Percentiles rank a stretch among this genome's conserved stretches.
phyloP scores from a whole-genome alignment of 805 yeast species.

The Candida broadrunensis region DNA sequence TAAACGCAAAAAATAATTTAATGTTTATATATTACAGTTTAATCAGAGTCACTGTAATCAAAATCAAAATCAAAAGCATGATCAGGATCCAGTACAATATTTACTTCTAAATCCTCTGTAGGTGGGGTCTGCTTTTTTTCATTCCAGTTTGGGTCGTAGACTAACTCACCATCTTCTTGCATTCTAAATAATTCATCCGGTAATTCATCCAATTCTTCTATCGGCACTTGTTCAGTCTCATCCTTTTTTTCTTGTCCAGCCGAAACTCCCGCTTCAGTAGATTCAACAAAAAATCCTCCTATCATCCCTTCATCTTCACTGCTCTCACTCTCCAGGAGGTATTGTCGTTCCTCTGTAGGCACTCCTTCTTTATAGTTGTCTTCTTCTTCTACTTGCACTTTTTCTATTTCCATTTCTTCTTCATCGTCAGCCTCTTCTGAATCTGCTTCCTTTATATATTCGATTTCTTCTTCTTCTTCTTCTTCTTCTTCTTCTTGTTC shows the following conservation, averaged over 20 bases:
- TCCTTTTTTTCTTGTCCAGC: constrained; percentile 1
- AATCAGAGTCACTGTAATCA: not conserved
- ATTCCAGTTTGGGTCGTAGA: constrained; percentile 18
- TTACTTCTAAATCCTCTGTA: no score
- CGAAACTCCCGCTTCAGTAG: not conserved
- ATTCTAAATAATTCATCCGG: constrained; percentile 17
- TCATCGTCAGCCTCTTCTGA: constrained; percentile 10
- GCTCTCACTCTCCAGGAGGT: not conserved
- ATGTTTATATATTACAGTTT: no score
- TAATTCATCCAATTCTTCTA: constrained; percentile 5
- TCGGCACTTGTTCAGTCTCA: constrained; percentile 6
- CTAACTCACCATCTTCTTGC: constrained; percentile 17
- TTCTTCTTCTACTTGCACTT: not conserved
- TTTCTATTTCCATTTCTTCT: constrained; percentile 10
- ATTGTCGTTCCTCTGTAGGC: not conserved
- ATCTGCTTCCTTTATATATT: constrained; percentile 5
- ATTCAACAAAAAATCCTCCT: constrained; percentile 1
- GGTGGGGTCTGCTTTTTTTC: no score
- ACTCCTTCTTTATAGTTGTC: not conserved
- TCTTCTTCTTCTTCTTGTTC: constrained; percentile 11
- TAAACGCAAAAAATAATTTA: no score
- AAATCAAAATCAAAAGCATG: no score
- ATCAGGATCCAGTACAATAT: no score
- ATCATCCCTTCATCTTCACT: constrained; percentile 21
- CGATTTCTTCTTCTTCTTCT: constrained; percentile 7